Base-by-base conservation (phyloP, 106 monocot species). In the Dioscorea alata region DNA sequence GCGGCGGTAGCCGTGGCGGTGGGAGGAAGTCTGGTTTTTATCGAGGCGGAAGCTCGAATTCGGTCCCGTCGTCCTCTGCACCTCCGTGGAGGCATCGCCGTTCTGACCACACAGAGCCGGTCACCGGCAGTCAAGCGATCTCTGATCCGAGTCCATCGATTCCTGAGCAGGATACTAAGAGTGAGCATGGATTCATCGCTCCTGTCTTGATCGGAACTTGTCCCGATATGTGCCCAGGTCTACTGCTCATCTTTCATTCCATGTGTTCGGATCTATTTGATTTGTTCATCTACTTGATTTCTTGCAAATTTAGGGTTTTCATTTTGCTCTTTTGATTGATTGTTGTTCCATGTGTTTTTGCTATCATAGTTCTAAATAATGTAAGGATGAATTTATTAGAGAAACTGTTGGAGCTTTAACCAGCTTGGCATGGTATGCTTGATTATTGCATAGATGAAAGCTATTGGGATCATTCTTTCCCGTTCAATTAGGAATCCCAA, bases 191-290 rank as follows among this genome's bases (percentile, higher is more conserved):
- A 17, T 17, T 49, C 22, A 33, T 68, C 34, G 1, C 57, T 28
- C 49, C 57, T 20, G 8, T 18, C 13, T 32, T 77, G 31, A 63
- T 73, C 2, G 82, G 81, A n/a, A 64, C 73, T 42, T 82, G 82
- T 63, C 59, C 82, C 71, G 77, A 82, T 51, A 82, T 82, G 82
- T 82, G 82, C 23, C 82, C 82, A 69, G 82, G 82, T 82, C 7
- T 22, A 21, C 33, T 6, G 13, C 54, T n/a, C 23, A 28, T 60
- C 50, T 48, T 18, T 18, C 13, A 0, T 17, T 50, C 2, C 4
- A 8, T 19, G 16, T 19, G 54, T 56, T 5, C 15, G 2, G 12
- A 16, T 56, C 54, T 15, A 18, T 19, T 19, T 56, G 54, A 56
- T 56, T 56, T 23, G 4, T 23, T 59, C 59, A 12, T 20, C 12